These are phyloP conservation scores for Trichoderma gamsii DNA, from an alignment of 495 filamentous ascomycete species.

Conservation along the genomic window DNA sequence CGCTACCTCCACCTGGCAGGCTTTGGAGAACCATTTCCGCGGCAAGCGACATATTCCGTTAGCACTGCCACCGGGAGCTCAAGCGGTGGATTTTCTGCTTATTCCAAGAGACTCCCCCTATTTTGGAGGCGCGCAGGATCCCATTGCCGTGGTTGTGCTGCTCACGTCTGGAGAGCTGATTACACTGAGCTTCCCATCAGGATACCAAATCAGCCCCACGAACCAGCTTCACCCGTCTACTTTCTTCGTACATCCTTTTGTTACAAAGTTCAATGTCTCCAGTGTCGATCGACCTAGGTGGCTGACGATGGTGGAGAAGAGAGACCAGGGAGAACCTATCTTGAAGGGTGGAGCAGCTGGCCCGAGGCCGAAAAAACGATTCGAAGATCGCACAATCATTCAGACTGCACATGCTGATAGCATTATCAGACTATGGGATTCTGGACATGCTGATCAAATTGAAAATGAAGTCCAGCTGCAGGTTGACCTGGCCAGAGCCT, in stretches of 20 bases:
- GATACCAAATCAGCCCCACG: constrained; percentile 82
- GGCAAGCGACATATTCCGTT: constrained; percentile 63
- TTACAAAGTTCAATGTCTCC: constrained; percentile 60
- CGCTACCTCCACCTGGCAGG: constrained; percentile 80
- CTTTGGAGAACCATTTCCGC: constrained; percentile 70
- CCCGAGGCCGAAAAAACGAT: constrained; percentile 59
- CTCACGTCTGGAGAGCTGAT: constrained; percentile 81
- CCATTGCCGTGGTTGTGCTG: constrained; percentile 72
- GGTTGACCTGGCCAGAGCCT: constrained; percentile 76
- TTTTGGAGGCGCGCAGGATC: constrained; percentile 82
- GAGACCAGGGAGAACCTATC: constrained; percentile 66
- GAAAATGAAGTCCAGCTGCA: constrained; percentile 80
- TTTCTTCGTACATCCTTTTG: constrained; percentile 80
- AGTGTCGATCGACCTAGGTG: constrained; percentile 69
- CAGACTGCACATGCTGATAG: constrained; percentile 83
- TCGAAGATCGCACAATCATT: constrained; percentile 73
- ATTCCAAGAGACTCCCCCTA: constrained; percentile 77
- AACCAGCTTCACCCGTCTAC: constrained; percentile 83
- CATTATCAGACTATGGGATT: constrained; percentile 82
- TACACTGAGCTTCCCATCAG: constrained; percentile 84
- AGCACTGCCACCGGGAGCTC: constrained; percentile 69
- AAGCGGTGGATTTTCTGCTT: constrained; percentile 73
- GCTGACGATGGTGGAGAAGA: constrained; percentile 78
- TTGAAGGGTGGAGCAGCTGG: constrained; percentile 69
- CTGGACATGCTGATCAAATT: constrained; percentile 83